These are phyloP conservation scores for Huntiella abstrusa DNA, from an alignment of 2,329 filamentous ascomycete species.

Conservation along the genomic window DNA sequence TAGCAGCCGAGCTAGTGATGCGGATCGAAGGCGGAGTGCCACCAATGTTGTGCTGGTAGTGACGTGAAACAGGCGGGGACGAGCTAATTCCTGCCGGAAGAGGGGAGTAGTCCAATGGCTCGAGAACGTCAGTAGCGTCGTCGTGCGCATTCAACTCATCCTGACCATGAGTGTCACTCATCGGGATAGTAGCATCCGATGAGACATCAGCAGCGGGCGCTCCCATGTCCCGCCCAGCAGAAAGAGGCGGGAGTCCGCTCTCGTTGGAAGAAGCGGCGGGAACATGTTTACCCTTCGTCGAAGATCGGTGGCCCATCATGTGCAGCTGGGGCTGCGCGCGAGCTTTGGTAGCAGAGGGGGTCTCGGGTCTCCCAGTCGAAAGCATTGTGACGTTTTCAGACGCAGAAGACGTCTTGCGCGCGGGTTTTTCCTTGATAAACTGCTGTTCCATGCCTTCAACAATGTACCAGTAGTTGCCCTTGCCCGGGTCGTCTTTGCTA, in stretches of 20 bases:
- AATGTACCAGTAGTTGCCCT: constrained; percentile 95
- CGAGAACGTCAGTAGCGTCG: constrained; percentile 17
- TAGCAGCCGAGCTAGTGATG: constrained; percentile 42
- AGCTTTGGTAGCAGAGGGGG: constrained; percentile 14
- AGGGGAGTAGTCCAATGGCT: constrained; percentile 50
- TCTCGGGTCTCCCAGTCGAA: constrained; percentile 31
- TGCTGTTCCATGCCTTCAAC: constrained; percentile 73
- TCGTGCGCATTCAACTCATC: constrained; percentile 30
- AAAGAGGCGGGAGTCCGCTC: constrained; percentile 20
- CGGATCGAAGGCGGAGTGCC: constrained; percentile 57
- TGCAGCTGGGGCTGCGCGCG: constrained; percentile 21
- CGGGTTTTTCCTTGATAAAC: constrained; percentile 74
- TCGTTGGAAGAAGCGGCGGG: background rate
- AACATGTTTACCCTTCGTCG: background rate
- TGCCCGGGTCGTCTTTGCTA: constrained; percentile 91
- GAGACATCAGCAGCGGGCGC: constrained; percentile 39
- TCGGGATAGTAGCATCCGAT: constrained; percentile 59
- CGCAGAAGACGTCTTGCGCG: constrained; percentile 36
- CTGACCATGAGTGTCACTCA: constrained; percentile 43
- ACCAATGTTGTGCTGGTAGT: constrained; percentile 33
- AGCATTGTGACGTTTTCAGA: constrained; percentile 40
- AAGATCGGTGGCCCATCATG: background rate
- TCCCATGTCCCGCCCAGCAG: constrained; percentile 20
- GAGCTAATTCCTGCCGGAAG: constrained; percentile 58
- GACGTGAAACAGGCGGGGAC: constrained; percentile 63